Evolutionary conservation across 2,329 filamentous ascomycete genomes (phyloP).

Genomic region (Neofusicoccum kwambonambiense): DNA sequence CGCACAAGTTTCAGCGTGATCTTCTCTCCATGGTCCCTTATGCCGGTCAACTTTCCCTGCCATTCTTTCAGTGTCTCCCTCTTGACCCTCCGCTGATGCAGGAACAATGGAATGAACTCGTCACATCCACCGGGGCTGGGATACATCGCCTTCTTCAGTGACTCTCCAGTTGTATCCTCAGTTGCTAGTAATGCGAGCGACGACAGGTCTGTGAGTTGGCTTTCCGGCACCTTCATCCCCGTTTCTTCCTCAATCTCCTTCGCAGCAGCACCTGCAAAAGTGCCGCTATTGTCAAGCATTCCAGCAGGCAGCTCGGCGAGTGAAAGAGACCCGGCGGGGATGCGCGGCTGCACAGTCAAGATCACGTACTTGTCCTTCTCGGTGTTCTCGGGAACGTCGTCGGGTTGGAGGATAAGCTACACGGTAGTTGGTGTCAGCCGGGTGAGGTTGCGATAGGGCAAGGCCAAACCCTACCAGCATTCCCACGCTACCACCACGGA

Average conservation of each 20-base stretch:
- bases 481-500: constrained; percentile 58
- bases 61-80: constrained; percentile 49
- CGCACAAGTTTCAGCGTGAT: constrained; percentile 58
- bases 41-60: constrained; percentile 54
- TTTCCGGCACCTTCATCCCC: constrained; percentile 49
- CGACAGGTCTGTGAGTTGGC: constrained; percentile 56
- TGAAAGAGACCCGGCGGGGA: constrained; percentile 54
- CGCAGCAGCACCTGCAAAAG: constrained; percentile 55
- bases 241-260: constrained; percentile 60
- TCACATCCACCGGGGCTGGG: constrained; percentile 57
- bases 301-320: constrained; percentile 60
- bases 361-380: constrained; percentile 52
- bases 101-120: constrained; percentile 58
- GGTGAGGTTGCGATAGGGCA: background rate
- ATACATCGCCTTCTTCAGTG: constrained; percentile 52
- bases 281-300: constrained; percentile 57
- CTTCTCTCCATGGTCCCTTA: constrained; percentile 57
- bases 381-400: constrained; percentile 43
- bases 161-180: constrained; percentile 26
- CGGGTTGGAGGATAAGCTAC: constrained; percentile 56
- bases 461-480: constrained; percentile 48
- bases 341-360: constrained; percentile 57
- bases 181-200: constrained; percentile 44
- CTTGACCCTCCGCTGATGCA: constrained; percentile 54
- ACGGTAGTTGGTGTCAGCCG: background rate